A percentile compares a stretch with the other conserved stretches of the same genome.
Evolutionary conservation across 495 filamentous ascomycete species (phyloP).

Genomic region (Neurospora sp.): DNA sequence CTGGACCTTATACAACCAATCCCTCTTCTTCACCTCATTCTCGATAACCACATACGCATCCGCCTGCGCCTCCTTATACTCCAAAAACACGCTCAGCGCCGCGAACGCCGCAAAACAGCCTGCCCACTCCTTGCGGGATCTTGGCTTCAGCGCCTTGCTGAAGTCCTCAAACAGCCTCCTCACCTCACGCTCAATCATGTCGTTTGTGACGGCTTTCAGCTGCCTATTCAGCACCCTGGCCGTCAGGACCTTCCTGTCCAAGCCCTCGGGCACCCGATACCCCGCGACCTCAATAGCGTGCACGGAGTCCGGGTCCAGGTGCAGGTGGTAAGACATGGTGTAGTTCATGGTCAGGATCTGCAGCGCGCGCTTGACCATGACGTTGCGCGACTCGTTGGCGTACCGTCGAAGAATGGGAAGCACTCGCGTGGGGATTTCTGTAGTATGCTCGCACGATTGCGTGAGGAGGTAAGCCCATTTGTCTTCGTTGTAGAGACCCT

Average conservation of each 20-base stretch:
- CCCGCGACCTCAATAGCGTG: constrained; percentile 21
- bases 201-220: constrained; percentile 41
- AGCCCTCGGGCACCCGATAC: constrained; percentile 19
- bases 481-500: not conserved
- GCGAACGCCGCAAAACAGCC: constrained; percentile 41
- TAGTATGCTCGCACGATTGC: constrained; percentile 3
- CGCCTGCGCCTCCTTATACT: constrained; percentile 37
- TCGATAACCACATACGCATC: constrained; percentile 39
- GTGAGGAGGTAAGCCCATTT: not conserved
- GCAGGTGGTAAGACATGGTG: constrained; percentile 38
- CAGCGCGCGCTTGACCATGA: constrained; percentile 35
- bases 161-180: constrained; percentile 34
- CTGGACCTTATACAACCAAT: not conserved
- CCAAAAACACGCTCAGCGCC: constrained; percentile 43
- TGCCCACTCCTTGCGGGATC: constrained; percentile 38
- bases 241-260: constrained; percentile 29
- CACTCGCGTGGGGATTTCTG: constrained; percentile 30
- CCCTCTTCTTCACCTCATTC: constrained; percentile 19
- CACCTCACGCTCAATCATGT: constrained; percentile 36
- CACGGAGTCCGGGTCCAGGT: constrained; percentile 31
- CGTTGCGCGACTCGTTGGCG: constrained; percentile 20
- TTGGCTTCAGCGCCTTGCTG: constrained; percentile 37
- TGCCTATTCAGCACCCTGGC: constrained; percentile 42
- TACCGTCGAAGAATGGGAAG: constrained; percentile 34
- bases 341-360: constrained; percentile 42